A percentile compares a stretch with the other conserved stretches of the same genome.
Conservation (phyloP, 441 rosid species). For the Gossypium trilobum region DNA sequence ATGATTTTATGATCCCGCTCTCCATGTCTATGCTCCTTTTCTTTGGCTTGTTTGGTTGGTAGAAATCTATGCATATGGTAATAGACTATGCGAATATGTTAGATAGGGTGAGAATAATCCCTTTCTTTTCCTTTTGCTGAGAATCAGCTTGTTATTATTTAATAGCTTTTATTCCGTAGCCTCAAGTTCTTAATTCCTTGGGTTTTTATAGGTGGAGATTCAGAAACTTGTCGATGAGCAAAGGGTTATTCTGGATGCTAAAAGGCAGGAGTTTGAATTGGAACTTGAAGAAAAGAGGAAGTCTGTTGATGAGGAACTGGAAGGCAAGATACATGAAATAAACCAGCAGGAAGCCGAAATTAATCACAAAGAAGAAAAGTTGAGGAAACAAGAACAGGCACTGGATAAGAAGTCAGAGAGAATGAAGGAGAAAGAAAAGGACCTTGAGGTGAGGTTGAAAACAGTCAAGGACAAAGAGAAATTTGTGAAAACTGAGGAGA, state of each 20-base stretch:
- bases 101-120: background rate
- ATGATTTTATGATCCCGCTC: background rate
- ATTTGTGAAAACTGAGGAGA: conserved; percentile 48
- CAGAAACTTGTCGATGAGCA: conserved; percentile 60
- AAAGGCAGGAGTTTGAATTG: conserved; percentile 45
- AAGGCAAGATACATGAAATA: conserved; percentile 35
- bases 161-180: background rate
- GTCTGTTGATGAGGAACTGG: conserved; percentile 48
- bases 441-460: conserved; percentile 48
- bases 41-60: background rate
- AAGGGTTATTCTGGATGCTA: conserved; percentile 38
- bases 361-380: conserved; percentile 47
- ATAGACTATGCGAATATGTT: background rate
- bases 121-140: background rate
- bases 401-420: conserved; percentile 47
- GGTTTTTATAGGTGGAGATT: conserved; percentile 45
- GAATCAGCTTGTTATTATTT: conserved; percentile 13
- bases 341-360: conserved; percentile 43
- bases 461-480: conserved; percentile 50
- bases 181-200: conserved; percentile 13
- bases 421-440: conserved; percentile 61
- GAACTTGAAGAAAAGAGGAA: conserved; percentile 50
- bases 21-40: background rate
- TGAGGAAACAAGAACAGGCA: conserved; percentile 49
- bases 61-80: background rate